Percentiles rank a stretch among this genome's conserved stretches.
phyloP scores from a whole-genome alignment of 1,284 basidiomycete genomes.

The Fomitiporia mediterranea region DNA sequence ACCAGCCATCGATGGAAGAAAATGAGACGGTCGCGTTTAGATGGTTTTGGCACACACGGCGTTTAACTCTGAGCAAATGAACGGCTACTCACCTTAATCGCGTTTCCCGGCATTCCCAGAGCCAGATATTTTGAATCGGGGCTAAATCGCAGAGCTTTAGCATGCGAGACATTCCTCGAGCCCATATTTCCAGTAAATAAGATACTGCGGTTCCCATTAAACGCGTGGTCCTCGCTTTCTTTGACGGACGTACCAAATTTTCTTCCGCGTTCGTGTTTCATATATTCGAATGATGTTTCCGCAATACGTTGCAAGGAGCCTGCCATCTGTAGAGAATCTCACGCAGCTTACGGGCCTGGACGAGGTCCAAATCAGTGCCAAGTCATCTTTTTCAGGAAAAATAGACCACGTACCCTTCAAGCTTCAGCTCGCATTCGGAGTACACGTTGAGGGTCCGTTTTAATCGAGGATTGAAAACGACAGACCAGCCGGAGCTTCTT shows the following conservation, averaged over 20 bases:
- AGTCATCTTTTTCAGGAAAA: background rate
- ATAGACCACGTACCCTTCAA: constrained; percentile 70
- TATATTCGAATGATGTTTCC: constrained; percentile 75
- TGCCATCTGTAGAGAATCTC: constrained; percentile 75
- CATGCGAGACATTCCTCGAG: constrained; percentile 72
- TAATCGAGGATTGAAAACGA: constrained; percentile 85
- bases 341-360: constrained; percentile 76
- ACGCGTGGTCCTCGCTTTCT: too few species aligned
- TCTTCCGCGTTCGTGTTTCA: constrained; percentile 64
- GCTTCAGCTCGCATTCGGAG: constrained; percentile 85
- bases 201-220: constrained; percentile 40
- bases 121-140: constrained; percentile 78
- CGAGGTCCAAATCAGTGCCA: background rate
- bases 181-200: constrained; percentile 63
- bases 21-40: background rate
- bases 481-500: constrained; percentile 92
- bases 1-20: too few species aligned
- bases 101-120: constrained; percentile 79
- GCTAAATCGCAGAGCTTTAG: constrained; percentile 80
- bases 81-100: constrained; percentile 74
- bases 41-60: constrained; percentile 2
- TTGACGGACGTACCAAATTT: constrained; percentile 46
- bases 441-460: constrained; percentile 81
- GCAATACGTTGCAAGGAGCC: constrained; percentile 73
- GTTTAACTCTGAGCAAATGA: too few species aligned